Percentiles rank a stretch among this genome's conserved stretches.
Conservation (phyloP, 805 yeast species). For the Wickerhamiella australiensis region DNA sequence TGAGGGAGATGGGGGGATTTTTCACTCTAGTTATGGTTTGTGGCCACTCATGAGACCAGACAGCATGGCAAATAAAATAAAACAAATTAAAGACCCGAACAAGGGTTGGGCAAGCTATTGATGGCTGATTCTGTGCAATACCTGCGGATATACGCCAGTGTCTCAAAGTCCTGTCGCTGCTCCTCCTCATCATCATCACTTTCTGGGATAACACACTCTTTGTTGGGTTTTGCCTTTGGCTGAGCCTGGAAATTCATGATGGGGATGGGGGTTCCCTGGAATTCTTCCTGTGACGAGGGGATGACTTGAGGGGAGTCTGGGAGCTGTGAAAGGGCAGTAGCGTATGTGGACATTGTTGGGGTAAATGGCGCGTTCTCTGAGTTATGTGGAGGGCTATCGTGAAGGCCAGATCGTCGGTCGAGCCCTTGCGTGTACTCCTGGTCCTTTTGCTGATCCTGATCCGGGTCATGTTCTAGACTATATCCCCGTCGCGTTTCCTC, state of each 20-base stretch:
- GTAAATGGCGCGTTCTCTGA: neutral
- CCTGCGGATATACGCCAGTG: neutral
- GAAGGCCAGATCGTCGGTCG: too few relatives aligned
- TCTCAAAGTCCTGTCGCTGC: neutral
- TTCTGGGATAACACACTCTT: neutral
- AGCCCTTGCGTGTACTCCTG: too few relatives aligned
- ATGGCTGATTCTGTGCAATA: constrained; percentile 3
- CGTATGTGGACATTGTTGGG: neutral
- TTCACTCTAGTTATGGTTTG: too few relatives aligned
- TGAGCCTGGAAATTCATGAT: neutral
- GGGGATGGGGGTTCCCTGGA: neutral
- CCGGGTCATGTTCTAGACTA: too few relatives aligned
- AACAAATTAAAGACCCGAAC: neutral
- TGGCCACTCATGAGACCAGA: neutral
- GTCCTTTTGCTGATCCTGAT: too few relatives aligned
- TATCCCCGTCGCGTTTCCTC: too few relatives aligned
- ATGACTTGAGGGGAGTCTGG: neutral
- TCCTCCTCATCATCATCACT: neutral
- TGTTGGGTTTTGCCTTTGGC: neutral
- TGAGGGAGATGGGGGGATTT: too few relatives aligned
- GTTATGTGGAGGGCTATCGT: too few relatives aligned
- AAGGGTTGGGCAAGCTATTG: neutral
- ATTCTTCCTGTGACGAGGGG: constrained; percentile 5
- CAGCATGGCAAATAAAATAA: neutral
- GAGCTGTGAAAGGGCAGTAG: neutral